phyloP scores from a whole-genome alignment of 2,329 filamentous ascomycete species.

The Knufia fluminis region DNA sequence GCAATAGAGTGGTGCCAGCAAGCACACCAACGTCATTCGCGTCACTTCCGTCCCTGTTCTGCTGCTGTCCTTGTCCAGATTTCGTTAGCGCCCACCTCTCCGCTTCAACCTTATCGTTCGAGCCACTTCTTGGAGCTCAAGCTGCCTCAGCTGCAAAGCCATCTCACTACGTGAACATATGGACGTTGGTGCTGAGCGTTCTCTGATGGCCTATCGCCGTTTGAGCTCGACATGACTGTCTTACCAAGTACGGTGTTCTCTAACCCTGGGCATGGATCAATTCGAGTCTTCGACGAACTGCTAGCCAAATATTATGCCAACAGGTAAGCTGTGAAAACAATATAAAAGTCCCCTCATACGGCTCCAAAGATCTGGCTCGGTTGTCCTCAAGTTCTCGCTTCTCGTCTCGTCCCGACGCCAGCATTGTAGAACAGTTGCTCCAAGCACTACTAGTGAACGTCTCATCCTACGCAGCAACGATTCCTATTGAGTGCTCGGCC shows the following conservation, averaged over 20 bases:
- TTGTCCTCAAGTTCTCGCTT: neutral
- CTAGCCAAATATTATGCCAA: neutral
- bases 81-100: neutral
- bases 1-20: neutral
- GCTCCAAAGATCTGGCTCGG: neutral
- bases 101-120: neutral
- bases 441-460: no score
- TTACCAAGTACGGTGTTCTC: no score
- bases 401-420: neutral
- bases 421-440: no score
- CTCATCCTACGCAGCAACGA: no score
- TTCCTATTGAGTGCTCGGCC: no score
- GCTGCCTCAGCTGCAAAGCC: no score
- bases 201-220: no score
- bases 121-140: no score
- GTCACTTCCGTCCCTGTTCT: neutral
- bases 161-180: no score
- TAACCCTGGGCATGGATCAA: neutral
- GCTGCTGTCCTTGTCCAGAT: neutral
- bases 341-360: neutral
- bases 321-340: neutral
- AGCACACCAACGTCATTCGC: neutral
- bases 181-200: no score
- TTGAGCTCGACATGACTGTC: no score
- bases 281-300: no score